Percentiles rank a stretch among this genome's conserved stretches.
Evolutionary conservation across 73 alveolate genomes (phyloP).

Genomic region (Paramecium sonneborni): DNA sequence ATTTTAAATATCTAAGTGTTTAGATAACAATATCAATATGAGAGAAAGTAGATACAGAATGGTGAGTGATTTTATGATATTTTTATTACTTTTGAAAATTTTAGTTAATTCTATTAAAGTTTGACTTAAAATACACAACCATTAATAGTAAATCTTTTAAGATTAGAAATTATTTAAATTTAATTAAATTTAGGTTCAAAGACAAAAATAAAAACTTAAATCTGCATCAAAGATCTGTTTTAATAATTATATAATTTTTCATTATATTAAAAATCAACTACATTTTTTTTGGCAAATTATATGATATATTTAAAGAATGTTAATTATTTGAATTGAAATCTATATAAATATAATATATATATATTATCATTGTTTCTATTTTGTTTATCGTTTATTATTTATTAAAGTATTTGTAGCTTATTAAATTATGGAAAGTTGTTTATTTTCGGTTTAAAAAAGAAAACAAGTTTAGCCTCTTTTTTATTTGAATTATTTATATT

Average conservation of each 20-base stretch:
- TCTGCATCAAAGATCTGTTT: background rate
- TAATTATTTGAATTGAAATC: background rate
- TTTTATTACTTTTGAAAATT: no score
- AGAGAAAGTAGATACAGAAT: background rate
- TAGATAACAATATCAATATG: background rate
- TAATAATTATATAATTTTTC: background rate
- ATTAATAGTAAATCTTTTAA: background rate
- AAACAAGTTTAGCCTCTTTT: no score
- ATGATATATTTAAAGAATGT: constrained; percentile 8
- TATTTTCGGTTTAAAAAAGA: no score
- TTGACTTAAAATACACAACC: background rate
- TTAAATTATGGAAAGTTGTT: no score
- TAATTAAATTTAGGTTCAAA: background rate
- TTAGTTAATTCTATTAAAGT: no score
- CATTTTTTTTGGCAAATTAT: background rate
- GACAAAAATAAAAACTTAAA: background rate
- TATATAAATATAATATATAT: background rate
- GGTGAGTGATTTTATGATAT: background rate
- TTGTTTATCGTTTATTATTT: background rate
- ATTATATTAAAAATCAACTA: background rate
- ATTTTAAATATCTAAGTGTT: background rate
- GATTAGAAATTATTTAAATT: background rate
- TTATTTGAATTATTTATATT: no score
- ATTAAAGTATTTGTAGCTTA: background rate
- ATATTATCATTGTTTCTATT: background rate